Base-by-base conservation (phyloP, 2,329 filamentous ascomycete genomes). In the Tolypocladium tropicale region DNA sequence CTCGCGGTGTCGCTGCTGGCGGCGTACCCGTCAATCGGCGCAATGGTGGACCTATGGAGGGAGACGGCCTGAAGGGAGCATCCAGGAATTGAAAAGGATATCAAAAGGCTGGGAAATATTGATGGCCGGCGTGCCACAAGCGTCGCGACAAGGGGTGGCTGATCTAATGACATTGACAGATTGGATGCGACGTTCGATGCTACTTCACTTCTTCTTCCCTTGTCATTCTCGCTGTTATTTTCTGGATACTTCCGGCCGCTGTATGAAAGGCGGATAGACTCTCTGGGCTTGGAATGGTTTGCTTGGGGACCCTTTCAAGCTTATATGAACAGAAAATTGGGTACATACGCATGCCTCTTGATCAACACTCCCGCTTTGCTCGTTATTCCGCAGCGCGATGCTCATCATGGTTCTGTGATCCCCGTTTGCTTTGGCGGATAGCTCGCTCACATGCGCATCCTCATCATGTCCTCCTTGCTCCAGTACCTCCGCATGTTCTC, bases 401-500 rank as follows among this genome's bases (percentile, higher is more conserved):
- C n/a, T 14, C 34, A 34, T 34, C 10, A 10, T 12, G 23, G 39
- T 23, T n/a, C 21, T 6, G 39, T 12, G n/a, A 23, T 1, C 21
- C 41, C 11, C 7, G 11, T 28, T 16, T 28, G 3, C 12, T 6
- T 6, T 46, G 12, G 14, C 43, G 30, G 25, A 6, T 4, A 23
- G 18, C 5, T 46, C 43, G 12, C 25, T 30, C 6, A 48, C 25
- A 91, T 89, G 1, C 82, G 84, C 73, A 94, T 78, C 53, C 74
- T 72, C 68, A 72, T 75, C 70, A 96, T 85, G 77, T 96, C 91
- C 51, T 89, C 83, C 58, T 84, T 62, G 0, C 78, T 87, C 89
- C 89, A 96, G 70, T 88, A 91, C 70, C 78, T 83, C 62, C 89
- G 79, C 91, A 96, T 95, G 68, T 93, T 95, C 70, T 94, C 88